Evolutionary conservation across 495 filamentous ascomycete genomes (phyloP).

Genomic region (Lasiosphaeris hirsuta): DNA sequence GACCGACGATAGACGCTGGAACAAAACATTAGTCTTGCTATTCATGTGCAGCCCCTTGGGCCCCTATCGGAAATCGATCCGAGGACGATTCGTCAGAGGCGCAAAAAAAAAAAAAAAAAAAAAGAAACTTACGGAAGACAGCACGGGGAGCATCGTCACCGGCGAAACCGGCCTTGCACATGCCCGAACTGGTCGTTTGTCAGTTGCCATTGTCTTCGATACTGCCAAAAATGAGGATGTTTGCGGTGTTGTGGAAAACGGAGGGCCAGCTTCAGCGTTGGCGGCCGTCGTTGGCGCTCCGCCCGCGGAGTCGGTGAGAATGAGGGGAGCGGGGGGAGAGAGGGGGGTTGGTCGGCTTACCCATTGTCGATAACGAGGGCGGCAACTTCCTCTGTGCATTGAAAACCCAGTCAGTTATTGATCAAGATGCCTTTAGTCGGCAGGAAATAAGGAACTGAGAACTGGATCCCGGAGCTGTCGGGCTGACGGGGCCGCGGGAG

Average conservation of each 20-base stretch:
- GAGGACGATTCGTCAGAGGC: slow-evolving; percentile 13
- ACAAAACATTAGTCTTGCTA: slow-evolving; percentile 19
- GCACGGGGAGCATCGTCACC: slow-evolving; percentile 99
- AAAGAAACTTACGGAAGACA: slow-evolving; percentile 92
- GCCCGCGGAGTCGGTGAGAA: slow-evolving; percentile 31
- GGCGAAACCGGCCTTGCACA: slow-evolving; percentile 99
- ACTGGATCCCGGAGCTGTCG: neutral
- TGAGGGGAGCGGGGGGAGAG: slow-evolving; percentile 13
- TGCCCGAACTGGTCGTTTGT: slow-evolving; percentile 81
- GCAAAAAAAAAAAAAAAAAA: slow-evolving; percentile 13
- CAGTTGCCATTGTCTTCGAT: slow-evolving; percentile 37
- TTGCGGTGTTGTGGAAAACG: slow-evolving; percentile 1
- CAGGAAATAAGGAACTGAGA: slow-evolving; percentile 5
- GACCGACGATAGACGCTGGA: slow-evolving; percentile 96
- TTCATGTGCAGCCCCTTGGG: neutral
- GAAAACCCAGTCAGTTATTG: slow-evolving; percentile 51
- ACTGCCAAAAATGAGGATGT: slow-evolving; percentile 3
- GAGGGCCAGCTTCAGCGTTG: slow-evolving; percentile 8
- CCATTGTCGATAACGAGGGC: slow-evolving; percentile 99
- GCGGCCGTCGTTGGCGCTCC: slow-evolving; percentile 25
- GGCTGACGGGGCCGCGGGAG: slow-evolving; percentile 13
- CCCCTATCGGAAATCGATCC: neutral
- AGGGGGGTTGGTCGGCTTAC: slow-evolving; percentile 57
- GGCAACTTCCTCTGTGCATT: slow-evolving; percentile 90
- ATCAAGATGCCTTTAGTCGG: neutral